These are phyloP conservation scores for Stipa capillata DNA, from an alignment of 176 grass and related monocot genomes.

Conservation along the genomic window DNA sequence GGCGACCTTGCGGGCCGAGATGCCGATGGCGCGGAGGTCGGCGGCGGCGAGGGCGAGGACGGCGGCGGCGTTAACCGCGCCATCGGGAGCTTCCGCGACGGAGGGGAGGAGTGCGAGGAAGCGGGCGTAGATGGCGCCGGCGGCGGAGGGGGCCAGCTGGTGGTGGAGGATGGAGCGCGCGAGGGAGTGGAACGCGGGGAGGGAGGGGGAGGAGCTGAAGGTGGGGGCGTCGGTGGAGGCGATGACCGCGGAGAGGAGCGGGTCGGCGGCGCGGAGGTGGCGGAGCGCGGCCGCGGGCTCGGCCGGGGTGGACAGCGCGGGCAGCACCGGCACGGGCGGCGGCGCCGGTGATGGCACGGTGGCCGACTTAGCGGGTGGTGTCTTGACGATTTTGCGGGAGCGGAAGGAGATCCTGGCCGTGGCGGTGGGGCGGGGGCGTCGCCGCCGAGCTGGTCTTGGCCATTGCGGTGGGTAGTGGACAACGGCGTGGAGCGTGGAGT, in stretches of 20 bases:
- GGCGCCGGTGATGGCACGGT: neutral
- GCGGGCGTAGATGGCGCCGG: conserved; percentile 44
- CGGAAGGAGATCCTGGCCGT: conserved; percentile 31
- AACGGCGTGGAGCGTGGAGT: neutral
- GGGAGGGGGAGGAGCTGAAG: conserved; percentile 23
- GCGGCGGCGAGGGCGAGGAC: conserved; percentile 45
- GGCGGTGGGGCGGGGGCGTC: neutral
- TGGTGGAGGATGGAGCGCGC: conserved; percentile 53
- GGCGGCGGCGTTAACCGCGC: conserved; percentile 18
- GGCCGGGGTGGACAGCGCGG: conserved; percentile 3
- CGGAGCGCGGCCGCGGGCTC: conserved; percentile 15
- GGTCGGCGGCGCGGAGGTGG: conserved; percentile 39
- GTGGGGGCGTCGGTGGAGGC: conserved; percentile 25
- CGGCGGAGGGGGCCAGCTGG: conserved; percentile 47
- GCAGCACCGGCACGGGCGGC: neutral
- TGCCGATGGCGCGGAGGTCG: conserved; percentile 50
- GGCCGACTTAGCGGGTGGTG: neutral
- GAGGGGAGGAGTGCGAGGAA: conserved; percentile 43
- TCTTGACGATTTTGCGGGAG: conserved; percentile 42
- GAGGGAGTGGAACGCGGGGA: conserved; percentile 56
- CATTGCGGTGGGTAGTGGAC: neutral
- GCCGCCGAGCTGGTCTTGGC: neutral
- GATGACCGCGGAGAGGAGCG: conserved; percentile 35
- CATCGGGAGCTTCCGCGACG: neutral
- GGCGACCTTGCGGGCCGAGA: conserved; percentile 53